Evolutionary conservation across 441 rosid species (phyloP).

Genomic region (Euphorbia celastroides): DNA sequence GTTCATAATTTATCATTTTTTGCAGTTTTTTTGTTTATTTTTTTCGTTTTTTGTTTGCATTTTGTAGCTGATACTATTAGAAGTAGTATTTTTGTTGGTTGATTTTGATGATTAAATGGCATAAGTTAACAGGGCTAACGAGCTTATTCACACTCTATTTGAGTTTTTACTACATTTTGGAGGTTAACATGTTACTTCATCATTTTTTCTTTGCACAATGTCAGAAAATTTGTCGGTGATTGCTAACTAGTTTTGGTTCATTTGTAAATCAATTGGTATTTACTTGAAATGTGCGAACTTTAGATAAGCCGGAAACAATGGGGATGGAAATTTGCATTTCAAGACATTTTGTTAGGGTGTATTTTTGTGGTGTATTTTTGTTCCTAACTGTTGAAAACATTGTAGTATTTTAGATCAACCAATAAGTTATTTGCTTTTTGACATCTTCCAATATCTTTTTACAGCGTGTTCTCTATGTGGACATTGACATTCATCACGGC

Average conservation of each 20-base stretch:
- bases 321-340: no score
- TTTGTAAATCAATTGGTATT: not conserved
- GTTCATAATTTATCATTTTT: no score
- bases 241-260: not conserved
- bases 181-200: not conserved
- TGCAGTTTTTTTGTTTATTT: no score
- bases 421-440: not conserved
- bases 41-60: no score
- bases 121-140: no score
- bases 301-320: not conserved
- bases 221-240: not conserved
- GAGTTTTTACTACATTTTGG: no score
- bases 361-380: no score
- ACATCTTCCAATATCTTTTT: constrained; percentile 12
- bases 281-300: not conserved
- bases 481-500: constrained; percentile 79
- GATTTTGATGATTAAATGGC: no score
- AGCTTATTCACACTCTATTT: no score
- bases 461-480: constrained; percentile 77
- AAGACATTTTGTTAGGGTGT: not conserved
- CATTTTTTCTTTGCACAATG: not conserved
- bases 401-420: not conserved
- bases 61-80: no score
- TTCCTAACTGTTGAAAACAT: not conserved
- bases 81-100: no score